Percentiles rank a stretch among this genome's conserved stretches.
phyloP scores from a whole-genome alignment of 179 eudicot genomes.

The Corrigiola litoralis region DNA sequence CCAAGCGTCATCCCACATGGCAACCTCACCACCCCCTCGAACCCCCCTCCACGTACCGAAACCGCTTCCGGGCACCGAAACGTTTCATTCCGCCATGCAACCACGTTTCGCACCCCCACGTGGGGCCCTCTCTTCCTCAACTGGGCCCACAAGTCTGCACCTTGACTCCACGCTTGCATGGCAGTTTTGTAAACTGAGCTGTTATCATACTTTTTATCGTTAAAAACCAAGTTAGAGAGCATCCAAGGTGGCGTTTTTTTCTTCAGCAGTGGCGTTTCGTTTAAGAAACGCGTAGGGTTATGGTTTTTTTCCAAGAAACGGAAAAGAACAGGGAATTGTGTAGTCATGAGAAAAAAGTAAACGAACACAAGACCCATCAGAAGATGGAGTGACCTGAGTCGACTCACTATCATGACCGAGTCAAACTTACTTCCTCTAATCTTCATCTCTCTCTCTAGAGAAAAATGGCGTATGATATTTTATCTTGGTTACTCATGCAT shows the following conservation, averaged over 20 bases:
- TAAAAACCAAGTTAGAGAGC: slow-evolving; percentile 28
- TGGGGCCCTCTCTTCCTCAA: not conserved
- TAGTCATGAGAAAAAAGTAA: slow-evolving; percentile 46
- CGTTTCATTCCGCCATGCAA: not conserved
- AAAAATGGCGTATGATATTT: not conserved
- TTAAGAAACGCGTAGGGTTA: slow-evolving; percentile 4
- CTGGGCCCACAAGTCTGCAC: slow-evolving; percentile 28
- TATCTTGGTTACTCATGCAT: too few species aligned
- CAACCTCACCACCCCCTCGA: slow-evolving; percentile 27
- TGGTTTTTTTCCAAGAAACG: slow-evolving; percentile 25
- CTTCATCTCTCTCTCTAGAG: slow-evolving; percentile 26
- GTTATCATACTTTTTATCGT: slow-evolving; percentile 1
- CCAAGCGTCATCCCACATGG: slow-evolving; percentile 65
- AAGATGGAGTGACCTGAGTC: slow-evolving; percentile 58
- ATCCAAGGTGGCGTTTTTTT: slow-evolving; percentile 9
- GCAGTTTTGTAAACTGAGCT: slow-evolving; percentile 27
- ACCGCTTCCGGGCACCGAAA: slow-evolving; percentile 43
- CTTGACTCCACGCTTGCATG: slow-evolving; percentile 34
- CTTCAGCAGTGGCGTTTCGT: slow-evolving; percentile 11
- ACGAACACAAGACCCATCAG: slow-evolving; percentile 43
- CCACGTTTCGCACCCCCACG: not conserved
- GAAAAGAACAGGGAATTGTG: slow-evolving; percentile 57
- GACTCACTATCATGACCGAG: slow-evolving; percentile 39
- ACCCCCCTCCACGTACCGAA: slow-evolving; percentile 23
- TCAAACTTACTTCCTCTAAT: slow-evolving; percentile 40